phyloP scores from a whole-genome alignment of 164 flowering plant species.

The grape (Vitis vinifera) region ASM3070453v1 NC_081807.1:413501-414000 shows the following conservation, averaged over 20 bases:
- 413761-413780: neutral
- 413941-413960: constrained; percentile 84
- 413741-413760: neutral
- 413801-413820: neutral
- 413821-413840: neutral
- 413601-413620: constrained; percentile 90
- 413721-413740: neutral
- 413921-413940: constrained; percentile 90
- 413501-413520: constrained; percentile 3
- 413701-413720: too few relatives aligned
- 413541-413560: constrained; percentile 40
- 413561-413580: constrained; percentile 87
- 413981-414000: constrained; percentile 74
- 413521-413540: neutral
- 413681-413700: too few relatives aligned
- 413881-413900: constrained; percentile 88
- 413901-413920: constrained; percentile 94
- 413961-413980: constrained; percentile 85
- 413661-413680: neutral
- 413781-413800: too few relatives aligned
- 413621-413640: constrained; percentile 79
- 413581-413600: constrained; percentile 92
- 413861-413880: constrained; percentile 85
- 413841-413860: neutral
- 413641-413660: constrained; percentile 81